Percentiles rank a stretch among this genome's conserved stretches.
Conservation (phyloP, 441 rosid species). For the Pelargonium myrrhifolium region DNA sequence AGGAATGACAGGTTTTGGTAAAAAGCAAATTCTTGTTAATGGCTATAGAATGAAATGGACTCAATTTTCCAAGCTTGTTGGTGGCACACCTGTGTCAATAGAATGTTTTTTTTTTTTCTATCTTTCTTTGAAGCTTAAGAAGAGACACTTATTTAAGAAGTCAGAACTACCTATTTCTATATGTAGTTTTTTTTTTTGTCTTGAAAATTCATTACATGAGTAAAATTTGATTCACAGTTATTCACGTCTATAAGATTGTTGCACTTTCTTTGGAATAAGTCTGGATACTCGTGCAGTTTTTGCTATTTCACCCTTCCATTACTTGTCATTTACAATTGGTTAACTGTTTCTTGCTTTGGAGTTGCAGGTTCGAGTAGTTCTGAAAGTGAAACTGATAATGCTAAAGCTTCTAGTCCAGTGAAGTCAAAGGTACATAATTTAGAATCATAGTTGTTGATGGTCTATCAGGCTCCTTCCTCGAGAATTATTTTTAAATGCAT, state of each 20-base stretch:
- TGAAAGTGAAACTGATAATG: slow-evolving; percentile 41
- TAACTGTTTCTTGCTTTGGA: slow-evolving; percentile 21
- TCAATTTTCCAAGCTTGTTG: not conserved
- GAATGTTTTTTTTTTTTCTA: not conserved
- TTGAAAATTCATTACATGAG: not conserved
- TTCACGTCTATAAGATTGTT: no score
- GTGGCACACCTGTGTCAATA: not conserved
- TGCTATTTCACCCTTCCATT: not conserved
- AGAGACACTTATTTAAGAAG: not conserved
- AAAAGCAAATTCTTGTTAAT: no score
- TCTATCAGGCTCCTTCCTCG: not conserved
- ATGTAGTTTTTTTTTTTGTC: not conserved
- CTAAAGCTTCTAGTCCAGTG: slow-evolving; percentile 34
- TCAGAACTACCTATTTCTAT: not conserved
- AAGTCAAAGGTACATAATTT: slow-evolving; percentile 33
- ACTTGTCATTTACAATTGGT: not conserved
- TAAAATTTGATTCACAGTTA: no score
- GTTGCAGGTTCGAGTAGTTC: slow-evolving; percentile 53
- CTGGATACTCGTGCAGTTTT: not conserved
- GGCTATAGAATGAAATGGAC: no score
- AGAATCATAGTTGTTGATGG: not conserved
- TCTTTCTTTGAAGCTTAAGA: not conserved
- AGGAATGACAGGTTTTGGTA: no score
- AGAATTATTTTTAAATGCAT: not conserved
- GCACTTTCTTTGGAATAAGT: not conserved